Base-by-base conservation (phyloP, 306 rosid species). In the Ochetophila trinervis region DNA sequence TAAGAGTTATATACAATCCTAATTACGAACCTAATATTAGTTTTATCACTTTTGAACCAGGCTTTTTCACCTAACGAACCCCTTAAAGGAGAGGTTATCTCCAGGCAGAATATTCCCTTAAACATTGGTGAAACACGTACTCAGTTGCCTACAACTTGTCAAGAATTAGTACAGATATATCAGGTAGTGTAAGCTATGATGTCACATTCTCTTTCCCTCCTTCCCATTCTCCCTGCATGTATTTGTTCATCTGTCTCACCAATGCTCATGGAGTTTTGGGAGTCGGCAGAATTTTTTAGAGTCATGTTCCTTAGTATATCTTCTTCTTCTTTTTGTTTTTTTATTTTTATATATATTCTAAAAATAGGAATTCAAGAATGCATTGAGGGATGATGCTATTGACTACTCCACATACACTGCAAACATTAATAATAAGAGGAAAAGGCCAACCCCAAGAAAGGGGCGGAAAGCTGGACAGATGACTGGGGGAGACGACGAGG, bases 341-440 rank as follows among this genome's bases (percentile, higher is more conserved):
- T n/a, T n/a, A n/a, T n/a, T n/a, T n/a, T n/a, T n/a, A n/a, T n/a
- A n/a, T n/a, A n/a, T 40, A 3, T 65, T 63, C 42, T 45, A 70
- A 37, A n/a, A 55, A 62, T 80, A 94, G 99, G 99, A 90, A 72
- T 88, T 94, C 77, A 94, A 94, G 79, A 76, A 71, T 66, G 88
- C 97, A 17, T 74, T 94, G 80, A 86, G 69, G 76, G 97, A 90
- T 53, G 99, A 94, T 53, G 75, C 95, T 3, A 42, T 90, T 63
- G 99, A 94, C 75, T 94, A 84, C 70, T 79, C 95, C 1, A 85
- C 85, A 35, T 90, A 90, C 79, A 86, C 95, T 0, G 93, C 96
- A 62, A 94, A 84, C 58, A 79, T 85, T 63, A 21, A 17, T 63
- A 21, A 17, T 3, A 93, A 88, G 72, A 85, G 91, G 70, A 94